Percentiles rank a stretch among this genome's conserved stretches.
Conservation (phyloP, 441 rosid species). For the Populus hybrid region DNA sequence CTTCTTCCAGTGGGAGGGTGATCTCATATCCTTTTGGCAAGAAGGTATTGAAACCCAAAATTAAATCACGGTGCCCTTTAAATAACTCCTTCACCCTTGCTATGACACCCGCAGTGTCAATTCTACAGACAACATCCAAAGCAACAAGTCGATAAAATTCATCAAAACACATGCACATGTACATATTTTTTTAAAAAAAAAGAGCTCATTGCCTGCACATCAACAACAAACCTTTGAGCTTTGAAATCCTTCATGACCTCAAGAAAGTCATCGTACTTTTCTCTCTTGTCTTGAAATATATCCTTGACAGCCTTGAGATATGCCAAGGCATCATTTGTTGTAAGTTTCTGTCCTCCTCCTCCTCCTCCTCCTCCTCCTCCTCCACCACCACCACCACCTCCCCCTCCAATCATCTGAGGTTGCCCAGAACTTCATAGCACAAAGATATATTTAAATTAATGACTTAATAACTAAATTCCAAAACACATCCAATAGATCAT, state of each 20-base stretch:
- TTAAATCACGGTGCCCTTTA: slow-evolving; percentile 81
- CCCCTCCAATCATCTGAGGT: slow-evolving; percentile 51
- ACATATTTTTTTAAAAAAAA: background rate
- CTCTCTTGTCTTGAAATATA: slow-evolving; percentile 87
- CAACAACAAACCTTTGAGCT: slow-evolving; percentile 76
- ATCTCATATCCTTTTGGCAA: slow-evolving; percentile 97
- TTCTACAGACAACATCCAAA: slow-evolving; percentile 41
- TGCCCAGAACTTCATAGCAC: slow-evolving; percentile 62
- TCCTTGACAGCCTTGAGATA: no score
- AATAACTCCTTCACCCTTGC: slow-evolving; percentile 91
- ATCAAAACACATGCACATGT: background rate
- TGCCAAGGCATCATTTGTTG: no score
- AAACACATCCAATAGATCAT: background rate
- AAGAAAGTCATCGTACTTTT: slow-evolving; percentile 91
- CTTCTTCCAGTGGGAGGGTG: slow-evolving; percentile 75
- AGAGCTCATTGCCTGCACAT: background rate
- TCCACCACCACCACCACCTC: slow-evolving; percentile 11
- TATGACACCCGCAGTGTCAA: slow-evolving; percentile 93
- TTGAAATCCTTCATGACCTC: slow-evolving; percentile 98
- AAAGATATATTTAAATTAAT: slow-evolving; percentile 15
- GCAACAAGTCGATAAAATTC: background rate
- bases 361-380: slow-evolving; percentile 30
- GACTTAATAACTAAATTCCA: background rate
- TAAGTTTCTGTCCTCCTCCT: slow-evolving; percentile 67
- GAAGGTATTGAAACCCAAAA: slow-evolving; percentile 97